Percentiles rank a stretch among this genome's conserved stretches.
These are phyloP conservation scores for Nicotiana benthamiana DNA, from an alignment of 257 asterid species.

Conservation along the genomic window DNA sequence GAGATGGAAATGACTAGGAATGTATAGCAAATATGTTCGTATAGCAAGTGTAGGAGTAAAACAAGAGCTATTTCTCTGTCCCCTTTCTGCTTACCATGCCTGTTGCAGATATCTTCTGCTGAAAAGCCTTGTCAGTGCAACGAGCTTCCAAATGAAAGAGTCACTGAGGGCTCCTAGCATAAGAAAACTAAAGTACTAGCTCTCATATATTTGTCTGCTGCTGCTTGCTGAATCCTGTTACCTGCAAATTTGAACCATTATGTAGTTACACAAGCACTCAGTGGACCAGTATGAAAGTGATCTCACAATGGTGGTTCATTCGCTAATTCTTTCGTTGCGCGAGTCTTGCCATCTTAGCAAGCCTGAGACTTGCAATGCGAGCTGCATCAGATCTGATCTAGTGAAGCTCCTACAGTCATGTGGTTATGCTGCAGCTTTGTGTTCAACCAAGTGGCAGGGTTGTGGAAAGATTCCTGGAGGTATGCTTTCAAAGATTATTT, in stretches of 20 bases:
- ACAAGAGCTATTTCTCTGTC: neutral
- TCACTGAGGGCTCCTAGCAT: neutral
- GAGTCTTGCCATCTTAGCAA: slow-evolving; percentile 19
- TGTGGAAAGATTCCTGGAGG: slow-evolving; percentile 47
- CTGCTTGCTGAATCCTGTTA: neutral
- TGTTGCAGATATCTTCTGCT: too few species aligned
- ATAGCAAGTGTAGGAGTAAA: neutral
- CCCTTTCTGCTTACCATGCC: neutral
- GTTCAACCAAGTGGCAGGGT: slow-evolving; percentile 37
- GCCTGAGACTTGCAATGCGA: slow-evolving; percentile 27
- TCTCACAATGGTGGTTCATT: slow-evolving; percentile 33
- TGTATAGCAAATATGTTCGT: neutral
- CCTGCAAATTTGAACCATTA: neutral
- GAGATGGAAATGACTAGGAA: neutral
- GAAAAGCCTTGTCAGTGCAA: neutral
- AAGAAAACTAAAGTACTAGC: neutral
- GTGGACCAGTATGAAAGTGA: slow-evolving; percentile 31
- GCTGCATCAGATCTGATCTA: slow-evolving; percentile 36
- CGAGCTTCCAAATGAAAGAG: neutral
- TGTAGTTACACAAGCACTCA: slow-evolving; percentile 29
- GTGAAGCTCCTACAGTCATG: slow-evolving; percentile 38
- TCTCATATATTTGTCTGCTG: neutral
- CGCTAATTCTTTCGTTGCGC: slow-evolving; percentile 31
- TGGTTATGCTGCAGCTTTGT: slow-evolving; percentile 41
- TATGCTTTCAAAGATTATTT: neutral